Percentiles rank a stretch among this genome's conserved stretches.
phyloP scores from a whole-genome alignment of 345 rosid genomes.

The Salix brachista region DNA sequence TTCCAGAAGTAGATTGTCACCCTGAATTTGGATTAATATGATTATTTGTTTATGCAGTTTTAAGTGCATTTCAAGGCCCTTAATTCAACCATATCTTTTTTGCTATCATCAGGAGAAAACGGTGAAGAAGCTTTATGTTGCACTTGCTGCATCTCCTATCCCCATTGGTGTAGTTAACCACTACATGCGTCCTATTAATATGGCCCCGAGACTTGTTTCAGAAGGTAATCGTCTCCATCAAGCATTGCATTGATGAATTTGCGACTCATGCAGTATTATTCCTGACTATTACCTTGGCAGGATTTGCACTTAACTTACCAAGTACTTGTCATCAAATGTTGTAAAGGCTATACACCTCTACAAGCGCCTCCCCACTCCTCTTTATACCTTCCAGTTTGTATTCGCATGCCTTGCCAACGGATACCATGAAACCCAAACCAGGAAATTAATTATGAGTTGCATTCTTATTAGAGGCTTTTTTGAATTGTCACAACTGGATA shows the following conservation, averaged over 20 bases:
- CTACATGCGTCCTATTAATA: constrained; percentile 81
- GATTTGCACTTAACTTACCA: neutral
- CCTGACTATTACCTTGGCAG: neutral
- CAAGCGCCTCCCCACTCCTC: neutral
- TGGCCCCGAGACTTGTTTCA: constrained; percentile 81
- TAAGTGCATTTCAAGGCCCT: neutral
- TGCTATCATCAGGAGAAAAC: constrained; percentile 47
- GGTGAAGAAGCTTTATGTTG: constrained; percentile 86
- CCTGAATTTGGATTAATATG: neutral
- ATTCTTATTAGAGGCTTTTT: neutral
- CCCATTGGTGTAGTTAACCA: constrained; percentile 73
- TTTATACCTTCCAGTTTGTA: neutral
- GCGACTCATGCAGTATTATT: neutral
- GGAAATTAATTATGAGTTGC: neutral
- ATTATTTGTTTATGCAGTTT: neutral
- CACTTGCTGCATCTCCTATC: constrained; percentile 76
- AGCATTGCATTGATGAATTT: neutral
- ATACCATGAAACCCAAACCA: too few species aligned
- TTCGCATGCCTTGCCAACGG: too few species aligned
- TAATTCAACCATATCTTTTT: neutral
- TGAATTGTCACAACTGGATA: neutral
- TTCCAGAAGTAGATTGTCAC: neutral
- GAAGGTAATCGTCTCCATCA: constrained; percentile 45
- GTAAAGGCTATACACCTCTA: neutral
- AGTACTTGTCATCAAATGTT: neutral